Evolutionary conservation across 2,329 filamentous ascomycete species (phyloP).

Genomic region (Thielaviopsis ethacetica): DNA sequence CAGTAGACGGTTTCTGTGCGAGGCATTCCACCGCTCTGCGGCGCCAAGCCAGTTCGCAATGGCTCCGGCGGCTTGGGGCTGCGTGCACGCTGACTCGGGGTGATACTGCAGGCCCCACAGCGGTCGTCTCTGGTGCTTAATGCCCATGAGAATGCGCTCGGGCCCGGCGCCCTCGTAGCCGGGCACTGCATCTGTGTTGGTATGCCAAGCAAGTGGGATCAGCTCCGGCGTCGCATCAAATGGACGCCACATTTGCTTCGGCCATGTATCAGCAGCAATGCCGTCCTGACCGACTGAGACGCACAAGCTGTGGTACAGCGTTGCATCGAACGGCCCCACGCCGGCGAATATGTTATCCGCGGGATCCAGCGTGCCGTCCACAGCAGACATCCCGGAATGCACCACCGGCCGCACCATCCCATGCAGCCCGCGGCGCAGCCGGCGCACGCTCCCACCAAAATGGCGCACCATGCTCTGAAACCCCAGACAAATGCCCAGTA

Average conservation of each 20-base stretch:
- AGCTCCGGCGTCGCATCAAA: slow-evolving; percentile 24
- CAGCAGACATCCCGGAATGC: slow-evolving; percentile 23
- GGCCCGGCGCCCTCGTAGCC: slow-evolving; percentile 20
- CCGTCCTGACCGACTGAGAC: slow-evolving; percentile 36
- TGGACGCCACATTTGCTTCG: slow-evolving; percentile 23
- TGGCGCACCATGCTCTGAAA: slow-evolving; percentile 66
- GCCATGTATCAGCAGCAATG: slow-evolving; percentile 22
- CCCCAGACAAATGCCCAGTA: slow-evolving; percentile 77
- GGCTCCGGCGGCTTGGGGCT: slow-evolving; percentile 44
- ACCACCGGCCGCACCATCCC: slow-evolving; percentile 59
- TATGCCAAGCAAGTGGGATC: slow-evolving; percentile 47
- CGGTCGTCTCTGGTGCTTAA: slow-evolving; percentile 49
- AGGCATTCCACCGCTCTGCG: slow-evolving; percentile 42
- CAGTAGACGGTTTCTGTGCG: background rate
- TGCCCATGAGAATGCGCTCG: slow-evolving; percentile 58
- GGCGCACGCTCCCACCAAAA: slow-evolving; percentile 49
- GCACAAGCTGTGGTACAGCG: slow-evolving; percentile 57
- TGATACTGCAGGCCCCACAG: slow-evolving; percentile 87
- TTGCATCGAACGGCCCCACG: slow-evolving; percentile 47
- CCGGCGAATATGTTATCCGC: slow-evolving; percentile 46
- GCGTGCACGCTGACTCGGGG: slow-evolving; percentile 76
- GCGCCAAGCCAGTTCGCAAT: slow-evolving; percentile 61
- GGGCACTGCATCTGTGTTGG: slow-evolving; percentile 21
- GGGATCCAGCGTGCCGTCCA: background rate
- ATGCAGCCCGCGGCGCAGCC: slow-evolving; percentile 59